phyloP scores from a whole-genome alignment of 352 stramenopile species.

The Lagenidium sp. region DNA sequence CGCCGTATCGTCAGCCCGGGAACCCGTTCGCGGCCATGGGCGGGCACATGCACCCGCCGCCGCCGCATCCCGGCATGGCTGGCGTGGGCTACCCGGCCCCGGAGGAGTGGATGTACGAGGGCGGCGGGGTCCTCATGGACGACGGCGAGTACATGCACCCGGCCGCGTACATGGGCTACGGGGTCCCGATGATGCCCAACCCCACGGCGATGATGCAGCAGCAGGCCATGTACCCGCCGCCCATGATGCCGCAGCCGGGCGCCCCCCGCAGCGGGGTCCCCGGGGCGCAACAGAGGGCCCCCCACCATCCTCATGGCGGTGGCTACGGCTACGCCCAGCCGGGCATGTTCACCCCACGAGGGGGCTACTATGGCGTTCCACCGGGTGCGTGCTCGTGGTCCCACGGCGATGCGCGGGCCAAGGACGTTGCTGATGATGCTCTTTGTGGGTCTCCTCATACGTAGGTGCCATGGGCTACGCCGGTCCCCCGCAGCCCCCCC shows the following conservation, averaged over 20 bases:
- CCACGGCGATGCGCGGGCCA: too few species aligned
- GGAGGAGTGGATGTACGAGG: constrained; percentile 76
- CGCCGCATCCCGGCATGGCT: constrained; percentile 22
- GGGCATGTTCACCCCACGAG: constrained; percentile 38
- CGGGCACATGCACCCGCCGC: constrained; percentile 20
- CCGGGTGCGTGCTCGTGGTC: constrained; percentile 4
- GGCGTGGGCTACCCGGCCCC: constrained; percentile 43
- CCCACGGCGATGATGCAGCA: constrained; percentile 53
- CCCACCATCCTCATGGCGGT: too few species aligned
- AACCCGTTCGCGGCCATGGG: constrained; percentile 21
- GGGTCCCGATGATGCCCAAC: constrained; percentile 44
- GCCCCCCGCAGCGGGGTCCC: constrained; percentile 24
- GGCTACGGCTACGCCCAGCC: constrained; percentile 39
- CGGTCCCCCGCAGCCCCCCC: too few species aligned
- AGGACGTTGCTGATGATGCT: too few species aligned
- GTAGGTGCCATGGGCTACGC: too few species aligned
- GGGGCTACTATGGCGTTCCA: constrained; percentile 41
- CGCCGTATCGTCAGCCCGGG: constrained; percentile 42
- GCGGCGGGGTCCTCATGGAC: constrained; percentile 25
- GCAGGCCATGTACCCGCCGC: constrained; percentile 53
- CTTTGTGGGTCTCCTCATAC: too few species aligned
- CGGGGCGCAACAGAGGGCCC: constrained; percentile 3
- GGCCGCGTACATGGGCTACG: constrained; percentile 64
- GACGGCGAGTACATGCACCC: constrained; percentile 33
- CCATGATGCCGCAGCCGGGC: constrained; percentile 61